Percentiles rank a stretch among this genome's conserved stretches.
phyloP scores from a whole-genome alignment of 1,284 basidiomycete species.

The Cryptococcus neoformans region DNA sequence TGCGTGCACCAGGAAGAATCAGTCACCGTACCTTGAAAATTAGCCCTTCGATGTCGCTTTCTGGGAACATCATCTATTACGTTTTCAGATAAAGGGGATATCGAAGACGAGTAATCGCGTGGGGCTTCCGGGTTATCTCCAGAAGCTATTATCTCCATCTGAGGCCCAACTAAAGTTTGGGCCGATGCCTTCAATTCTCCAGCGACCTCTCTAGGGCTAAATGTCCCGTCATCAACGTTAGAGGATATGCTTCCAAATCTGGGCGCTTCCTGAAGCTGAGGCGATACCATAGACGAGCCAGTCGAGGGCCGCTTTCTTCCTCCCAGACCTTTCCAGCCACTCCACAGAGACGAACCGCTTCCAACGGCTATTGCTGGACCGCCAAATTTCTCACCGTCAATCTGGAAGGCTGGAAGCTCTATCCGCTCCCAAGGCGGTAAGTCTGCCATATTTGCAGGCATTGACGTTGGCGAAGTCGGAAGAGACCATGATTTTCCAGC shows the following conservation, averaged over 20 bases:
- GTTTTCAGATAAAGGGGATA: too few relatives aligned
- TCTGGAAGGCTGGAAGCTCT: constrained; percentile 46
- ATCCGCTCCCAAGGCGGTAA: constrained; percentile 49
- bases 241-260: constrained; percentile 4
- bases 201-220: too few relatives aligned
- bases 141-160: too few relatives aligned
- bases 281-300: constrained; percentile 4
- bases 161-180: too few relatives aligned
- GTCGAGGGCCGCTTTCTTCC: constrained; percentile 22
- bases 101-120: too few relatives aligned
- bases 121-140: too few relatives aligned
- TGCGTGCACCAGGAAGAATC: not conserved
- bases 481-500: not conserved
- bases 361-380: constrained; percentile 14
- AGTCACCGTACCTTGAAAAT: not conserved
- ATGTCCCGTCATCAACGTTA: not conserved
- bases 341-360: constrained; percentile 20
- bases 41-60: not conserved
- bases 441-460: constrained; percentile 9
- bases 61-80: too few relatives aligned
- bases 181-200: too few relatives aligned
- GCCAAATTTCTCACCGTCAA: constrained; percentile 46
- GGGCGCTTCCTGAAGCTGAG: not conserved
- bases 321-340: constrained; percentile 37
- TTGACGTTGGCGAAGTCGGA: not conserved